These are phyloP conservation scores for Sclerotinia nivalis DNA, from an alignment of 2,329 filamentous ascomycete genomes.

Conservation along the genomic window DNA sequence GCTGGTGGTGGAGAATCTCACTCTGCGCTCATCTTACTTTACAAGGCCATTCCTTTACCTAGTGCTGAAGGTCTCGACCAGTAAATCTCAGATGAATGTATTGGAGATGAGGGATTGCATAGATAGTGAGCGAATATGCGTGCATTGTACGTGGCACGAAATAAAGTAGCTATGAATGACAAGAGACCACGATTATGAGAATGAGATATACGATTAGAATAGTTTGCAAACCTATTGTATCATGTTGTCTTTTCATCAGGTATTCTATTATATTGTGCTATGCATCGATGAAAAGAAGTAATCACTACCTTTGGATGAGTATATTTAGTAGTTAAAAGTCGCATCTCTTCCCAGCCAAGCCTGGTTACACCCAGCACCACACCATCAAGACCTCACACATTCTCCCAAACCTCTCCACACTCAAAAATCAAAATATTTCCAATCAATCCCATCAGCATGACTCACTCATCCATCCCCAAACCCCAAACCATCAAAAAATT, in stretches of 20 bases:
- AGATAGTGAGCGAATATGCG: conserved; percentile 1
- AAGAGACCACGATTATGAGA: not conserved
- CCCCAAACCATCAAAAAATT: not conserved
- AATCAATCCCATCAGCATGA: not conserved
- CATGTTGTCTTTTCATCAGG: not conserved
- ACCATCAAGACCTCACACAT: not conserved
- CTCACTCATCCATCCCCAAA: not conserved
- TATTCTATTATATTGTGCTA: not conserved
- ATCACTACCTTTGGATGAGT: not conserved
- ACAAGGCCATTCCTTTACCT: conserved; percentile 71
- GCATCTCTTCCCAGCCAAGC: not conserved
- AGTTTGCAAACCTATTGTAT: not conserved
- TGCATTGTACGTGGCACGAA: not conserved
- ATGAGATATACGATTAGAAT: not conserved
- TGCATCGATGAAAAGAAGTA: not conserved
- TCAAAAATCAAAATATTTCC: not conserved
- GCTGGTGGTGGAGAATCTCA: conserved; percentile 87
- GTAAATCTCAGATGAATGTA: conserved; percentile 13
- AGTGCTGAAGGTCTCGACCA: conserved; percentile 49
- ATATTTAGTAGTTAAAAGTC: not conserved
- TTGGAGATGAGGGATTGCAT: not conserved
- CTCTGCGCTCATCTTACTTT: conserved; percentile 78
- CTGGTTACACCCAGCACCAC: not conserved
- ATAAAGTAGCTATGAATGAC: not conserved
- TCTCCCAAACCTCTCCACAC: not conserved